A percentile compares a stretch with the other conserved stretches of the same genome.
phyloP scores from a whole-genome alignment of 1,139 yeast species.

The Saccharomyces hybrid region DNA sequence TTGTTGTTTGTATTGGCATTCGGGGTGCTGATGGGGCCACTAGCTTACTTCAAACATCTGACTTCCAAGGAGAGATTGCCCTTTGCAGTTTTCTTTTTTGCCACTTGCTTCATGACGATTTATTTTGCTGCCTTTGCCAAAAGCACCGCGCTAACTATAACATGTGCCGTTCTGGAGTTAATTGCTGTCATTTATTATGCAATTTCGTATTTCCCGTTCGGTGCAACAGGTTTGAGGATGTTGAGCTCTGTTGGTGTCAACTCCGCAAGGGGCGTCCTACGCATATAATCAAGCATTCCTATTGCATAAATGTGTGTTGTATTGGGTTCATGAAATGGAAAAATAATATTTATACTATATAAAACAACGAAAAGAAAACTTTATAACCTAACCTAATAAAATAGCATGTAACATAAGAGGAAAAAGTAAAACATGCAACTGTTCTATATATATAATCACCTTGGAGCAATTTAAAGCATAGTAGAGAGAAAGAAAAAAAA shows the following conservation, averaged over 20 bases:
- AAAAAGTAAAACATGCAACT: not conserved
- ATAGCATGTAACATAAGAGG: not conserved
- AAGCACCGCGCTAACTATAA: slow-evolving; percentile 67
- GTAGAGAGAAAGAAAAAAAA: not conserved
- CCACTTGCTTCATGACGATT: slow-evolving; percentile 61
- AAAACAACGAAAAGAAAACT: not conserved
- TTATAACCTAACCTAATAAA: not conserved
- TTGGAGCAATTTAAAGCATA: not conserved
- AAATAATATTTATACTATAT: not conserved
- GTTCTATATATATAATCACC: not conserved
- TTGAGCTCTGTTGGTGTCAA: slow-evolving; percentile 73
- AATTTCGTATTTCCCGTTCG: slow-evolving; percentile 90
- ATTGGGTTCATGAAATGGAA: not conserved
- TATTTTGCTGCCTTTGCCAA: slow-evolving; percentile 49
- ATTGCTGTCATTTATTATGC: slow-evolving; percentile 84
- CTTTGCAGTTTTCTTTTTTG: slow-evolving; percentile 73
- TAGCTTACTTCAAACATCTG: slow-evolving; percentile 66
- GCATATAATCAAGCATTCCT: slow-evolving; percentile 16
- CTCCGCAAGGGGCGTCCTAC: slow-evolving; percentile 42
- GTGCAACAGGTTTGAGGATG: slow-evolving; percentile 80
- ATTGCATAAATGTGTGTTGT: not conserved
- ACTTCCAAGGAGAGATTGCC: slow-evolving; percentile 68
- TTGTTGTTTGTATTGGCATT: slow-evolving; percentile 78
- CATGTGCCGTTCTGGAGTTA: slow-evolving; percentile 69
- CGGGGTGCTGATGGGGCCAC: slow-evolving; percentile 89